These are phyloP conservation scores for Phytophthora niederhauseri DNA, from an alignment of 352 stramenopile species.

Conservation along the genomic window DNA sequence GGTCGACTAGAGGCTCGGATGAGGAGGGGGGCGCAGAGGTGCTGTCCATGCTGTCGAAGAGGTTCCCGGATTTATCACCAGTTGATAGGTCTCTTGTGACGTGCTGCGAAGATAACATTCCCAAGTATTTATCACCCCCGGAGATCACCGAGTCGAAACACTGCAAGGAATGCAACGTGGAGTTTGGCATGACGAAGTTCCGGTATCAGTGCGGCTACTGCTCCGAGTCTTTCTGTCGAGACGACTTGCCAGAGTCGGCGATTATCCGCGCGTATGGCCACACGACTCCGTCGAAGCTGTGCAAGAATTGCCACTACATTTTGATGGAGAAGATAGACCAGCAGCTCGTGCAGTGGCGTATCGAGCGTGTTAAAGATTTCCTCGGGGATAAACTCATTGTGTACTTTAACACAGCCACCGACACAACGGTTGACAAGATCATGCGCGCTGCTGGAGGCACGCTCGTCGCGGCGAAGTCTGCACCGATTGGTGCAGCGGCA, in stretches of 20 bases:
- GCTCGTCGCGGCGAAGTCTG: conserved; percentile 75
- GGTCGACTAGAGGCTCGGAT: conserved; percentile 5
- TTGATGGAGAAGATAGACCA: conserved; percentile 79
- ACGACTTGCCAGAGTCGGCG: conserved; percentile 64
- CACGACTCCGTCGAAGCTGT: conserved; percentile 63
- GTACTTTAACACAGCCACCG: conserved; percentile 81
- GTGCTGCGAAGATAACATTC: conserved; percentile 61
- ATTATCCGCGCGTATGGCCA: conserved; percentile 76
- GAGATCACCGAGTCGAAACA: conserved; percentile 63
- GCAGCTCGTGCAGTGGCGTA: conserved; percentile 80
- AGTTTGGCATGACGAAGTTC: conserved; percentile 88
- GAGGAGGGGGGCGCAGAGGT: conserved; percentile 45
- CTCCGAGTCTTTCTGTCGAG: conserved; percentile 77
- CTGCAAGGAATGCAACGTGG: conserved; percentile 70
- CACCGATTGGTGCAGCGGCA: conserved; percentile 77
- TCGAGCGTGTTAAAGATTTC: conserved; percentile 82
- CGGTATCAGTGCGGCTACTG: conserved; percentile 87
- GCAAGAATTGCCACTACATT: conserved; percentile 72
- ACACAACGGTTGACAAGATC: conserved; percentile 88
- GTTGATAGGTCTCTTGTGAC: conserved; percentile 76
- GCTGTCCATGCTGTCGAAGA: conserved; percentile 75
- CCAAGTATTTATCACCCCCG: conserved; percentile 58
- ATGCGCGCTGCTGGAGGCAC: conserved; percentile 81
- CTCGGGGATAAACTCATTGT: conserved; percentile 62
- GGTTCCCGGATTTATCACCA: conserved; percentile 76